phyloP scores from a whole-genome alignment of 1,284 basidiomycete genomes.

The Earliella scabrosa region DNA sequence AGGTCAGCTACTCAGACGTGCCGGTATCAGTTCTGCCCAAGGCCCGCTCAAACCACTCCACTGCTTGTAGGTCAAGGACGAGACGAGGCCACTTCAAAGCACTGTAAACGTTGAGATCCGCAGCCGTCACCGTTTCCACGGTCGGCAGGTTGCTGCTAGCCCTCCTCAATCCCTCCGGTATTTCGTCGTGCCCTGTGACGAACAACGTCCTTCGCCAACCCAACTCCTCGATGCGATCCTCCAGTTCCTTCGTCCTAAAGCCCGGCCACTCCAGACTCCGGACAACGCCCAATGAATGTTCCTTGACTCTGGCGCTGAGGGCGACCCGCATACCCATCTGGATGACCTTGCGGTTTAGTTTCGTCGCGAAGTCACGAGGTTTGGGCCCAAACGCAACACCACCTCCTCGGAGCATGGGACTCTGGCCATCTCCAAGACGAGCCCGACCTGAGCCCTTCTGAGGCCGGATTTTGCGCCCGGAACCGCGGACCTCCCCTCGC shows the following conservation, averaged over 20 bases:
- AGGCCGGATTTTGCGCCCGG: slow-evolving; percentile 85
- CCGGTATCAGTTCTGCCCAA: slow-evolving; percentile 44
- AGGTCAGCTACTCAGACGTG: no score
- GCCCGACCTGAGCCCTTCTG: slow-evolving; percentile 95
- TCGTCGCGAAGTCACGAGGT: slow-evolving; percentile 90
- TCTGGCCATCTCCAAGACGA: slow-evolving; percentile 87
- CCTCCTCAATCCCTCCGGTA: slow-evolving; percentile 58
- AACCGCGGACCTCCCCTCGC: slow-evolving; percentile 88
- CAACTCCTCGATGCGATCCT: slow-evolving; percentile 58
- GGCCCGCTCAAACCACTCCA: slow-evolving; percentile 68
- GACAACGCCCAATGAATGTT: slow-evolving; percentile 79
- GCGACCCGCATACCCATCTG: slow-evolving; percentile 93
- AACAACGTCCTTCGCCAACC: slow-evolving; percentile 75
- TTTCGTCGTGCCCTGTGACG: slow-evolving; percentile 63
- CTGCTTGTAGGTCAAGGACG: slow-evolving; percentile 72
- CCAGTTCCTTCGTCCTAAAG: slow-evolving; percentile 67
- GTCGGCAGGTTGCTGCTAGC: slow-evolving; percentile 69
- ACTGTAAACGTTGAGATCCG: slow-evolving; percentile 79
- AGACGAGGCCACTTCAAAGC: slow-evolving; percentile 77
- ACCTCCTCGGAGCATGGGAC: slow-evolving; percentile 91
- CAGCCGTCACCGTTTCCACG: slow-evolving; percentile 62
- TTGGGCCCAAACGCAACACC: slow-evolving; percentile 91
- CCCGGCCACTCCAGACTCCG: slow-evolving; percentile 72
- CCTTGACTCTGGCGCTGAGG: slow-evolving; percentile 80
- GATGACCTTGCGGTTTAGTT: slow-evolving; percentile 88